These are phyloP conservation scores for Marasmius sp. DNA, from an alignment of 1,284 basidiomycete species.

Conservation along the genomic window DNA sequence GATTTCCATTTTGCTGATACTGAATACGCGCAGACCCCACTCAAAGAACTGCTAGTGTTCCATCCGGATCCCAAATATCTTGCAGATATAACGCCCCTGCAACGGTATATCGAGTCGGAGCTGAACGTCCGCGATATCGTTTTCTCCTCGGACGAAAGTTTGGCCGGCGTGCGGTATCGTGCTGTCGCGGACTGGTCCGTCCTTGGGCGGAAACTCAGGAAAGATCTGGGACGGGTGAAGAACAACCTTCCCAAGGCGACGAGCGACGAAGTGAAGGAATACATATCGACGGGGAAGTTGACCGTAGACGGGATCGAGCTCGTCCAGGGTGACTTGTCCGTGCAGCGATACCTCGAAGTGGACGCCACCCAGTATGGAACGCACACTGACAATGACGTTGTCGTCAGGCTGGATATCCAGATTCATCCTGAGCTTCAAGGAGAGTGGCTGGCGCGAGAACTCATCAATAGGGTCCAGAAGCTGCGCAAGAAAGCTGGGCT, in stretches of 20 bases:
- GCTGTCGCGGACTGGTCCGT: constrained; percentile 96
- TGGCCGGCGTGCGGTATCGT: constrained; percentile 89
- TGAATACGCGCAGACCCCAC: constrained; percentile 66
- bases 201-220: constrained; percentile 91
- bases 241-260: constrained; percentile 81
- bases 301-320: constrained; percentile 90
- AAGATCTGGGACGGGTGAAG: constrained; percentile 91
- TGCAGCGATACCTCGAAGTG: constrained; percentile 89
- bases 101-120: constrained; percentile 91
- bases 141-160: constrained; percentile 86
- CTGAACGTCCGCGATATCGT: constrained; percentile 92
- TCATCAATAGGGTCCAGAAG: constrained; percentile 95
- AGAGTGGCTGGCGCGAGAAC: constrained; percentile 88
- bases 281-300: constrained; percentile 76
- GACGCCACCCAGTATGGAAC: constrained; percentile 73
- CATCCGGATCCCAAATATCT: constrained; percentile 87
- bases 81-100: constrained; percentile 82
- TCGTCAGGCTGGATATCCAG: constrained; percentile 88
- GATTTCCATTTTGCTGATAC: not conserved
- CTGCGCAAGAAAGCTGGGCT: constrained; percentile 94
- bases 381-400: constrained; percentile 93
- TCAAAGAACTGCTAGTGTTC: constrained; percentile 94
- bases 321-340: constrained; percentile 85
- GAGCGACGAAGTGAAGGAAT: constrained; percentile 84
- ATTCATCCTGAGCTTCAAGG: constrained; percentile 85